Percentiles rank a stretch among this genome's conserved stretches.
phyloP scores from a whole-genome alignment of 768 basidiomycete species.

The Mycena leptocephala region DNA sequence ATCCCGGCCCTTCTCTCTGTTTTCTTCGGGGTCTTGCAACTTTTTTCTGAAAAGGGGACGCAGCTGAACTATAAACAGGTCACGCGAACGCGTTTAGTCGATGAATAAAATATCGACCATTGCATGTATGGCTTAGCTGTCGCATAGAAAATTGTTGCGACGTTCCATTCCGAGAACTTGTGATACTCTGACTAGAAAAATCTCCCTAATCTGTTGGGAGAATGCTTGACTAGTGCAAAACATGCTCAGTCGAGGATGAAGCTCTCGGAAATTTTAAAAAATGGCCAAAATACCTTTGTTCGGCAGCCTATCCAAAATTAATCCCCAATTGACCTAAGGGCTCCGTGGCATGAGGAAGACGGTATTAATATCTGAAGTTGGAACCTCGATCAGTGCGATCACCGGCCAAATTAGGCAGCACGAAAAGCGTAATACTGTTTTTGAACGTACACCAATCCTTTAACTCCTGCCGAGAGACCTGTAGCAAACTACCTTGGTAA shows the following conservation, averaged over 20 bases:
- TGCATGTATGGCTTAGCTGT: not conserved
- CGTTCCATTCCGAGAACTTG: not conserved
- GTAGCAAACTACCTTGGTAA: no score
- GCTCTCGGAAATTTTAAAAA: not conserved
- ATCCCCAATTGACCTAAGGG: not conserved
- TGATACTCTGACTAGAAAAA: not conserved
- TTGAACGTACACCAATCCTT: no score
- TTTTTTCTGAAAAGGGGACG: no score
- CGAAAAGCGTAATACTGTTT: no score
- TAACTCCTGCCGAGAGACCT: no score
- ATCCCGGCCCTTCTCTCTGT: no score
- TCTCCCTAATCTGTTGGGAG: not conserved
- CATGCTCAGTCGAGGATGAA: not conserved
- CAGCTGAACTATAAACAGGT: no score
- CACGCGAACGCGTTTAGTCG: not conserved
- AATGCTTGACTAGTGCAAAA: not conserved
- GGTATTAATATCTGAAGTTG: not conserved
- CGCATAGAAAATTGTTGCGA: not conserved
- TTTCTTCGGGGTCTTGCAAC: no score
- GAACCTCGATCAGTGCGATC: not conserved
- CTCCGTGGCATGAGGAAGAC: not conserved
- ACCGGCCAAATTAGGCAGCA: no score
- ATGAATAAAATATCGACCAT: not conserved
- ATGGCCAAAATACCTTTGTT: not conserved
- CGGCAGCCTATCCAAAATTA: not conserved